Evolutionary conservation across 495 filamentous ascomycete species (phyloP), one percentile per base, ranked within the genome.

Genomic region (Xylaria grammica): DNA sequence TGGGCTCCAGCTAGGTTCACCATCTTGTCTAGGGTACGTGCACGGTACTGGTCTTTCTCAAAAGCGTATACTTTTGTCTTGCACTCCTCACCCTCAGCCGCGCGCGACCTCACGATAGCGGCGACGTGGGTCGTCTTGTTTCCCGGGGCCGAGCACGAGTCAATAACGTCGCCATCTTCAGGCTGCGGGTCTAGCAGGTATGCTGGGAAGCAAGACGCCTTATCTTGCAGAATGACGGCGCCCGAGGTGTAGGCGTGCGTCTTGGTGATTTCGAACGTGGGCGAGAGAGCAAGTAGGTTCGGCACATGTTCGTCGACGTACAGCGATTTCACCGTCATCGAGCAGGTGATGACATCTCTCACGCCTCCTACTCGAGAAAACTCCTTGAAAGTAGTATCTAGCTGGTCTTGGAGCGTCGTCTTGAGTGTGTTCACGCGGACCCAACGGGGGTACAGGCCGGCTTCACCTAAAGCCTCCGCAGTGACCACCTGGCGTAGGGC

Each of bases 121-220:
- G 93, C 93, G 51, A 97, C 76, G 78, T 98, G 95, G 4, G 95
- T 97, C 1, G 95, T 97, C 76, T 99, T 99, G 71, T 99, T 99
- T 9, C 95, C 95, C 7, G 95, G 95, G 7, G 95, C 95, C 0
- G 95, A 90, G 72, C 94, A 97, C 0, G 91, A 90, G 77, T 99
- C 95, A 4, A 98, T 81, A 20, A 97, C 77, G 65, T 94, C 87
- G 2, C 90, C 92, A 60, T 87, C 81, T 53, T 81, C 79, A 3
- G 80, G 66, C 1, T 71, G 70, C 4, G 87, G 84, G 56, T 93
- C 86, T 0, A 97, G 77, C 0, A 99, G 79, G 71, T 92, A 91
- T 0, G 94, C 95, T 4, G 95, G 94, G 67, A 99, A 97, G 68
- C 95, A 99, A 0, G 92, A 96, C 1, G 95, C 96, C 72, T 97